Percentiles rank a stretch among this genome's conserved stretches.
phyloP scores from a whole-genome alignment of 2,329 filamentous ascomycete species.

The Arthrobotrys sphaeroides region DNA sequence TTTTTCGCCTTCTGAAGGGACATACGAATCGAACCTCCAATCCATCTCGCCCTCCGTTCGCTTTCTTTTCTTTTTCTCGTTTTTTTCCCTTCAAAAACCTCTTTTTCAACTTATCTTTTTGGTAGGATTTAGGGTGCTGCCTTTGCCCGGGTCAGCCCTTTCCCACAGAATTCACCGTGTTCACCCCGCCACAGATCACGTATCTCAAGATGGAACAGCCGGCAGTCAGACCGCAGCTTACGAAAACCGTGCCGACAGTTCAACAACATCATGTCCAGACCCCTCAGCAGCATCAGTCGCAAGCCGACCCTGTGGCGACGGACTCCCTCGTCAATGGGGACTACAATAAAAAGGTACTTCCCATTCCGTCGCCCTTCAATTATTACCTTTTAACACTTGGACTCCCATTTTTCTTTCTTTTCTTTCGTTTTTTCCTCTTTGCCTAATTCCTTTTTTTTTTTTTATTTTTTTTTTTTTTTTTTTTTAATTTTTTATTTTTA shows the following conservation, averaged over 20 bases:
- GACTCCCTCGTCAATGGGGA: conserved; percentile 49
- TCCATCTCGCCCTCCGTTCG: neutral
- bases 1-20: neutral
- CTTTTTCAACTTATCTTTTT: conserved; percentile 21
- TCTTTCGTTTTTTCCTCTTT: neutral
- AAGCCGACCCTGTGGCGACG: conserved; percentile 16
- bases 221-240: conserved; percentile 54
- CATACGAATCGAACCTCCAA: neutral
- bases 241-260: conserved; percentile 54
- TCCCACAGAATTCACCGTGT: conserved; percentile 49
- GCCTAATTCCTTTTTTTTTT: neutral
- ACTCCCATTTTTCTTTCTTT: neutral
- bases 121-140: conserved; percentile 49
- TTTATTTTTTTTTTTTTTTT: conserved; percentile 11
- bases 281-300: conserved; percentile 31
- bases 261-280: conserved; percentile 44
- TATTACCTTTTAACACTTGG: no score
- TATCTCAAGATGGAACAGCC: conserved; percentile 54
- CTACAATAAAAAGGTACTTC: conserved; percentile 49
- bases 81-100: neutral
- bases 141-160: conserved; percentile 44
- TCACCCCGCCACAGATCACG: conserved; percentile 54
- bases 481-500: conserved; percentile 3
- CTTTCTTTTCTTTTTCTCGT: neutral
- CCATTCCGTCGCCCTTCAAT: no score